These are phyloP conservation scores for Teratosphaeria zuluensis DNA, from an alignment of 2,329 filamentous ascomycete species.

Conservation along the genomic window DNA sequence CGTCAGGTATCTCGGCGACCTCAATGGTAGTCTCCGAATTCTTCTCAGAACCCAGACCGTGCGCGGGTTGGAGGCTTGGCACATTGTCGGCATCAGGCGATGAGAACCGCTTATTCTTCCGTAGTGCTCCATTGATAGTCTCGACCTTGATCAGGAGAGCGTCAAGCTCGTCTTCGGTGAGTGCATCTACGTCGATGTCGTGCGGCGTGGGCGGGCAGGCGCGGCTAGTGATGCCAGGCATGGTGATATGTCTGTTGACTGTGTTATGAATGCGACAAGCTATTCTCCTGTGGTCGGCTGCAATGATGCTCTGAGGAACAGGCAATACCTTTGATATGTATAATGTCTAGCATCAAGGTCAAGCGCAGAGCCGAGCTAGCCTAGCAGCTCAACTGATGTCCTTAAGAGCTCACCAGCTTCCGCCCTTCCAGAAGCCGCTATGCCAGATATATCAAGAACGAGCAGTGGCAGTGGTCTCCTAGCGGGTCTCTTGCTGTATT, in stretches of 20 bases:
- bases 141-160: background rate
- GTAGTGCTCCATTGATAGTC: background rate
- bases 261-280: background rate
- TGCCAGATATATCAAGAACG: background rate
- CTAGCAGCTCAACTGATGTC: background rate
- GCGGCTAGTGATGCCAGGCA: background rate
- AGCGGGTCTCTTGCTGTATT: background rate
- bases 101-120: background rate
- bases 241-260: background rate
- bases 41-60: background rate
- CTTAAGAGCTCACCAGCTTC: background rate
- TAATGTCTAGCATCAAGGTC: background rate
- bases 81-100: background rate
- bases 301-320: background rate
- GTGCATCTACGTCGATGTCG: background rate
- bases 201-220: background rate
- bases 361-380: background rate
- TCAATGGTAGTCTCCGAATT: background rate
- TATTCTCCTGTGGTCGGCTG: background rate
- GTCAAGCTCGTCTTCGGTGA: background rate
- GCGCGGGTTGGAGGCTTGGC: background rate
- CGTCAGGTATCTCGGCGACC: background rate
- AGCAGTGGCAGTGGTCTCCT: background rate
- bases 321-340: background rate
- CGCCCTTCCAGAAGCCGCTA: background rate